These are phyloP conservation scores for Apophysomyces elegans DNA, from an alignment of 371 early-diverging fungal genomes.

Conservation along the genomic window DNA sequence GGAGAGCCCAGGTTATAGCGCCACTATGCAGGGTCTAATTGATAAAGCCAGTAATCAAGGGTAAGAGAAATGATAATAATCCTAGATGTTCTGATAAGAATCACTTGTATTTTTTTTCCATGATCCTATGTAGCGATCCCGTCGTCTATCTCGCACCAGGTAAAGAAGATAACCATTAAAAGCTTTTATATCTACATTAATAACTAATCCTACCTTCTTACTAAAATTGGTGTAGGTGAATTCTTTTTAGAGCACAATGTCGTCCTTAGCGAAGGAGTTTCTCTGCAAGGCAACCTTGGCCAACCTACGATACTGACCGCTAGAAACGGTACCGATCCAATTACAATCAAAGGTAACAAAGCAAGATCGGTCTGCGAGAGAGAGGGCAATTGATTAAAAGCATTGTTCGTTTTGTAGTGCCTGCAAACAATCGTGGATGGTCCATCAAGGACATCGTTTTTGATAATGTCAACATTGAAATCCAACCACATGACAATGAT, in stretches of 20 bases:
- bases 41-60: conserved; percentile 30
- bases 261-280: conserved; percentile 21
- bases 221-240: conserved; percentile 17
- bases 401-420: conserved; percentile 16
- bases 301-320: conserved; percentile 18
- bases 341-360: conserved; percentile 22
- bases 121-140: conserved; percentile 20
- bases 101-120: background rate
- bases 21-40: conserved; percentile 33
- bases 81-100: background rate
- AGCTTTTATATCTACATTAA: too few species aligned
- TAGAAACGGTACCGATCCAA: conserved; percentile 11
- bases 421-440: conserved; percentile 33
- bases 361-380: background rate
- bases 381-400: background rate
- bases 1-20: conserved; percentile 1
- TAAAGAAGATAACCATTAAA: background rate
- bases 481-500: conserved; percentile 29
- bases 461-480: conserved; percentile 44
- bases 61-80: conserved; percentile 17
- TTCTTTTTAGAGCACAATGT: conserved; percentile 22
- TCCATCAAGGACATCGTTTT: conserved; percentile 44
- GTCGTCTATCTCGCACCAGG: conserved; percentile 36
- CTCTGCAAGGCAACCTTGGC: conserved; percentile 17
- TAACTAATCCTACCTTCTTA: background rate